These are phyloP conservation scores for Blastomyces parvus DNA, from an alignment of 2,329 filamentous ascomycete species.

Conservation along the genomic window DNA sequence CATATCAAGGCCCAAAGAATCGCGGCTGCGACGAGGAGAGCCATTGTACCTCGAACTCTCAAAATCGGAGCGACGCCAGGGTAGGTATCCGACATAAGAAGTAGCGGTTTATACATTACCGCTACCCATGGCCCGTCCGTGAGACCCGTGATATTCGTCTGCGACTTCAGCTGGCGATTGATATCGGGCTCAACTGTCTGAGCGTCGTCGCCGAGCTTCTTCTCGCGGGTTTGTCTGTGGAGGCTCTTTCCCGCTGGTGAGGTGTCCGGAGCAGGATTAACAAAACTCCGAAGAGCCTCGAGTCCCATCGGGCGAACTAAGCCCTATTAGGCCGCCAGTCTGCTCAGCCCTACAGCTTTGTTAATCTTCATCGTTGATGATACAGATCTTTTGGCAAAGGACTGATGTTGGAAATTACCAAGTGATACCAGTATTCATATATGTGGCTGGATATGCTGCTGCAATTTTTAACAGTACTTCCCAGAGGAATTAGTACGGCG, in stretches of 20 bases:
- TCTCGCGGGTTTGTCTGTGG: background rate
- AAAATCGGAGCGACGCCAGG: constrained; percentile 38
- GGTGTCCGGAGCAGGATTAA: background rate
- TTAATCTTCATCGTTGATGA: background rate
- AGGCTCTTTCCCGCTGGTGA: background rate
- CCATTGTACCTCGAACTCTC: constrained; percentile 41
- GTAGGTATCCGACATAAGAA: constrained; percentile 39
- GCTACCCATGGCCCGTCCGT: constrained; percentile 23
- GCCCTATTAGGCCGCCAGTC: background rate
- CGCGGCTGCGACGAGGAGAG: constrained; percentile 38
- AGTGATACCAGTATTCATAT: background rate
- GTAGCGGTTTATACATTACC: constrained; percentile 40
- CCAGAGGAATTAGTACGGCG: background rate
- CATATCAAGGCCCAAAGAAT: constrained; percentile 43
- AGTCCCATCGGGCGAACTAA: background rate
- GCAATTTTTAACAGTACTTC: background rate
- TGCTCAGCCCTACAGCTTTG: background rate
- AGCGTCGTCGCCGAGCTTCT: background rate
- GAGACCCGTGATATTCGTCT: background rate
- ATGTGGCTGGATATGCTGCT: background rate
- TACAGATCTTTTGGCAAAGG: background rate
- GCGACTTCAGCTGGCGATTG: background rate
- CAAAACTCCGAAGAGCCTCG: background rate
- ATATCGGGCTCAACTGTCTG: background rate
- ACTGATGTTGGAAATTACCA: background rate